Evolutionary conservation across 140 eudicot species (phyloP).

Genomic region (Cichorium intybus): DNA sequence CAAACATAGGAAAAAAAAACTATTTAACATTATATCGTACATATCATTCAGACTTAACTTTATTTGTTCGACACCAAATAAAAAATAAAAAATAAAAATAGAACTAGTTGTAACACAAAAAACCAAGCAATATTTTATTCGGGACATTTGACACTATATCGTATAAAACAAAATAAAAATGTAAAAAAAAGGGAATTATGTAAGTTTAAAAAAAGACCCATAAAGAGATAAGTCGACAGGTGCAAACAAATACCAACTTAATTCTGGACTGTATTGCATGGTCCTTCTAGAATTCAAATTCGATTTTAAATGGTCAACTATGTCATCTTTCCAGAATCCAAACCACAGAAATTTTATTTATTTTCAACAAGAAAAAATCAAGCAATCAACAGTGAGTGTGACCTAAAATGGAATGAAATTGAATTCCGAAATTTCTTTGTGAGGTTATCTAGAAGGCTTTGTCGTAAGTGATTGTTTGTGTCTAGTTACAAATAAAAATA

Average conservation of each 20-base stretch:
- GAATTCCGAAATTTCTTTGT: slow-evolving; percentile 14
- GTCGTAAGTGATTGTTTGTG: too few species aligned
- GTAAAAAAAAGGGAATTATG: neutral
- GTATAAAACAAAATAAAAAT: neutral
- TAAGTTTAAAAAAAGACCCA: neutral
- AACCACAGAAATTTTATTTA: neutral
- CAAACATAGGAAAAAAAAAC: too few species aligned
- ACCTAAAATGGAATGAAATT: neutral
- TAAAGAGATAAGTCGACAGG: neutral
- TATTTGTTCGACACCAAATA: too few species aligned
- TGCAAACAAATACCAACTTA: slow-evolving; percentile 20
- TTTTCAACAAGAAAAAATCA: slow-evolving; percentile 27
- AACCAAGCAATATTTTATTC: too few species aligned
- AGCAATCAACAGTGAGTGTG: neutral
- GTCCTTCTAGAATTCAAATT: slow-evolving; percentile 23
- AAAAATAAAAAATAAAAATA: too few species aligned
- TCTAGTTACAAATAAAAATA: too few species aligned
- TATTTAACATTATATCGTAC: too few species aligned
- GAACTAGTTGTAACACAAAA: too few species aligned
- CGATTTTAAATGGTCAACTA: slow-evolving; percentile 14
- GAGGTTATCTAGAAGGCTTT: neutral
- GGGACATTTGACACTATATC: too few species aligned
- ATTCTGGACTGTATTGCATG: neutral
- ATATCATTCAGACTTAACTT: too few species aligned
- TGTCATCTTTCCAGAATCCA: slow-evolving; percentile 24